Evolutionary conservation across 345 rosid species (phyloP), one percentile per base, ranked within the genome.

Genomic region (Garcia nutans): DNA sequence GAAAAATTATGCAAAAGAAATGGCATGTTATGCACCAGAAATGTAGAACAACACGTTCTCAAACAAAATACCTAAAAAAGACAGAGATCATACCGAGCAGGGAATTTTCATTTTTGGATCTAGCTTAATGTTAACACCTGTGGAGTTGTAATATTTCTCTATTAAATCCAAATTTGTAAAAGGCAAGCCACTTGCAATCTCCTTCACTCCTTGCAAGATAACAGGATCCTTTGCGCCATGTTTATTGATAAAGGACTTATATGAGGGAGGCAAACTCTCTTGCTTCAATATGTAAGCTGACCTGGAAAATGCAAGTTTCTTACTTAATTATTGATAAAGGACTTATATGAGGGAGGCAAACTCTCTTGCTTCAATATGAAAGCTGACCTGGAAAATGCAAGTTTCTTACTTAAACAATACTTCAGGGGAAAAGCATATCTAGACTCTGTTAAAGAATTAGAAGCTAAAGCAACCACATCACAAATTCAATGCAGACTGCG

Each of bases 241-340:
- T 76, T 90, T 89, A 79, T 85, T 91, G 81, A 93, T 94, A 81
- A 93, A 93, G 70, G 99, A 95, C 83, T 86, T 91, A 77, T 95
- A 95, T 47, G 99, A 91, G 56, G 91, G 89, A 77, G 97, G 92
- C 86, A 95, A 87, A 72, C 97, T 93, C 7, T 93, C 93, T 83
- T 84, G 97, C 86, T 87, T 95, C 77, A 95, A 84, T 83, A 95
- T 86, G 84, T 89, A 95, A 78, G 99, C 92, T 79, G 91, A 93
- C 93, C 99, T 95, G 87, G 41, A 84, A 78, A 65, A 69, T 28
- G 50, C 50, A 66, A 24, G 60, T 28, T 66, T 58, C 44, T 37
- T 52, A 76, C 60, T 76, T 77, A 45, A n/a, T 90, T 89, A 79
- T 85, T 91, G 81, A 93, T 94, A 81, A 93, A 93, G 70, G 99